These are phyloP conservation scores for Paraglomus occultum DNA, from an alignment of 192 early-diverging fungal species.

Conservation along the genomic window DNA sequence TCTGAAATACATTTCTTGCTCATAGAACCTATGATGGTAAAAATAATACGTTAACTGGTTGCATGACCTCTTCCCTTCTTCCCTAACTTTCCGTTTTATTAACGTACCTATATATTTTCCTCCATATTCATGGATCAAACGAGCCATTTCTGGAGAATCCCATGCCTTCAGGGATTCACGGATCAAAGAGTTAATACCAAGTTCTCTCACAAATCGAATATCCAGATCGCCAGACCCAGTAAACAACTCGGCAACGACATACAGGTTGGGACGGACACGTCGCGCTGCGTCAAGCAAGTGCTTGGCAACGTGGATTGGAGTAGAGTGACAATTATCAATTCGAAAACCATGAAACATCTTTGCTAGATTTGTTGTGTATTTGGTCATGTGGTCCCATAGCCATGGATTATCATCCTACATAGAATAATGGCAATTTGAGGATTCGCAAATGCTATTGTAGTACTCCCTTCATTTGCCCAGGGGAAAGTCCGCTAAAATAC, in stretches of 20 bases:
- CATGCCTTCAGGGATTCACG: slow-evolving; percentile 98
- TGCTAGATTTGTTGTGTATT: slow-evolving; percentile 89
- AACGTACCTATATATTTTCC: slow-evolving; percentile 83
- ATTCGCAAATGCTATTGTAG: neutral
- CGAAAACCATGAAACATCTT: slow-evolving; percentile 91
- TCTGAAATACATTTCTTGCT: slow-evolving; percentile 65
- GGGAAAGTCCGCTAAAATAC: slow-evolving; percentile 29
- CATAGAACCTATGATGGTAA: slow-evolving; percentile 58
- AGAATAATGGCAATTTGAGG: slow-evolving; percentile 8
- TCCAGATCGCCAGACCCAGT: slow-evolving; percentile 97
- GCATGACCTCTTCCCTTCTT: too few relatives aligned
- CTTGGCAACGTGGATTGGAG: slow-evolving; percentile 91
- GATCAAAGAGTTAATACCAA: slow-evolving; percentile 97
- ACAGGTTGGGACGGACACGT: slow-evolving; percentile 81
- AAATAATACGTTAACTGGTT: too few relatives aligned
- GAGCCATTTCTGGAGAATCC: slow-evolving; percentile 85
- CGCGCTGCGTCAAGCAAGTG: slow-evolving; percentile 91
- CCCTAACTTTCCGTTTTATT: neutral
- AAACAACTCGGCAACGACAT: slow-evolving; percentile 97
- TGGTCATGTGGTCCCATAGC: slow-evolving; percentile 92
- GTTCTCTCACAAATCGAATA: slow-evolving; percentile 82
- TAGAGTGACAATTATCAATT: slow-evolving; percentile 99
- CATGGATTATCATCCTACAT: slow-evolving; percentile 80
- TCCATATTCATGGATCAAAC: slow-evolving; percentile 87
- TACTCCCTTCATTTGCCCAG: neutral